These are phyloP conservation scores for Ganoderma lucidum DNA, from an alignment of 1,284 basidiomycete species.

Conservation along the genomic window DNA sequence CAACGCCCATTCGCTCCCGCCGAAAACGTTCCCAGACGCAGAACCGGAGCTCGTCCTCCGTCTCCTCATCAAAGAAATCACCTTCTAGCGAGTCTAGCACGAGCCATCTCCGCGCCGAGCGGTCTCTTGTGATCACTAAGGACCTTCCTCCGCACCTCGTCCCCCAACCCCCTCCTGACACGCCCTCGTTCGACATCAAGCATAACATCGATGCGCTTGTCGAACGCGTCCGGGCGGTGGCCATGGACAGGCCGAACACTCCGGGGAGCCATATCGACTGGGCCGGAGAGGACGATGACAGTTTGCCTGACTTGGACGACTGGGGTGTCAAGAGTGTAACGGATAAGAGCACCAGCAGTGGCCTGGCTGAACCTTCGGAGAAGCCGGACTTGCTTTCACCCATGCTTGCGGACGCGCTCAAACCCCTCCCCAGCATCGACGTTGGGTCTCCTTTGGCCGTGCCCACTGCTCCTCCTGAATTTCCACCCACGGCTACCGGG, in stretches of 20 bases:
- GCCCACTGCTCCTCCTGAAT: slow-evolving; percentile 35
- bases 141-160: slow-evolving; percentile 70
- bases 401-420: slow-evolving; percentile 70
- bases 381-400: slow-evolving; percentile 61
- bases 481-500: background rate
- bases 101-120: slow-evolving; percentile 30
- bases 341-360: slow-evolving; percentile 37
- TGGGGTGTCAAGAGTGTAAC: slow-evolving; percentile 66
- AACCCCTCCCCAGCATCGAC: slow-evolving; percentile 62
- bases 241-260: slow-evolving; percentile 75
- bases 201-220: slow-evolving; percentile 74
- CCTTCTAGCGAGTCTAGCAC: slow-evolving; percentile 36
- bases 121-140: slow-evolving; percentile 46
- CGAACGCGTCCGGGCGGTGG: slow-evolving; percentile 72
- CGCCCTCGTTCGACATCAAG: slow-evolving; percentile 56
- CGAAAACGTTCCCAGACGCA: slow-evolving; percentile 40
- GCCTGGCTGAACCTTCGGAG: background rate
- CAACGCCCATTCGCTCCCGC: slow-evolving; percentile 37
- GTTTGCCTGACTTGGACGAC: slow-evolving; percentile 81
- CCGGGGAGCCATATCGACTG: slow-evolving; percentile 84
- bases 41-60: slow-evolving; percentile 26
- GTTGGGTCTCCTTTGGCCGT: slow-evolving; percentile 31
- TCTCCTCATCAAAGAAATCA: slow-evolving; percentile 38
- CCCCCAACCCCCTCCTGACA: slow-evolving; percentile 35
- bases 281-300: slow-evolving; percentile 85